Evolutionary conservation across 768 basidiomycete species (phyloP).

Genomic region (Russula abietina): DNA sequence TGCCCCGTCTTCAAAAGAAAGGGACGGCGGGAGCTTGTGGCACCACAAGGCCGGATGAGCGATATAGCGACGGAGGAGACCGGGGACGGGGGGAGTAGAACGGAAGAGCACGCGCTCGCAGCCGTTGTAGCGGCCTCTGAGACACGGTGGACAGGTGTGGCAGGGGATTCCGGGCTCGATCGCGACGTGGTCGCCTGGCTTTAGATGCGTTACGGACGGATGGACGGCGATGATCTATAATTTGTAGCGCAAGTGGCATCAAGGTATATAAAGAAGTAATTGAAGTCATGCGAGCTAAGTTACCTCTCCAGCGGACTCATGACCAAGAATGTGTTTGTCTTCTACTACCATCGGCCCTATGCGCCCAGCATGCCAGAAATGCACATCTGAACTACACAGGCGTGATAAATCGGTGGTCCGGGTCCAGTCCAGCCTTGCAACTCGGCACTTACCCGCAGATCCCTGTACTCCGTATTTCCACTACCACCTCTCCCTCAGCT

Average conservation of each 20-base stretch:
- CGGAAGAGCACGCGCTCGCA: conserved; percentile 55
- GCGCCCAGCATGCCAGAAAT: conserved; percentile 67
- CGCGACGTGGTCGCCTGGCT: conserved; percentile 56
- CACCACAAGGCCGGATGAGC: conserved; percentile 34
- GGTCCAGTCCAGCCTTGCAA: not conserved
- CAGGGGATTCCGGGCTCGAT: conserved; percentile 68
- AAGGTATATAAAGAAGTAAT: not conserved
- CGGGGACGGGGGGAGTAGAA: conserved; percentile 56
- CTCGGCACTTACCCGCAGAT: conserved; percentile 52
- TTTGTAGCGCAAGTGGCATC: not conserved
- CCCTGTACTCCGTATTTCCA: conserved; percentile 62
- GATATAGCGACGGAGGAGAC: conserved; percentile 24
- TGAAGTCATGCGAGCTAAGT: not conserved
- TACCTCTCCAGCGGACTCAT: conserved; percentile 66
- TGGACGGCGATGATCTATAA: too few species aligned
- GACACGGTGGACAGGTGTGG: conserved; percentile 56
- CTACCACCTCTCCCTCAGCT: conserved; percentile 49
- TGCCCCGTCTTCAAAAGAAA: conserved; percentile 63
- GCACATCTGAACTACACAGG: conserved; percentile 54
- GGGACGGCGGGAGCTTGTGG: conserved; percentile 54
- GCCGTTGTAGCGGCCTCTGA: conserved; percentile 59
- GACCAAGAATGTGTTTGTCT: conserved; percentile 47
- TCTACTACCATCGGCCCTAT: conserved; percentile 67
- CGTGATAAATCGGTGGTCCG: not conserved
- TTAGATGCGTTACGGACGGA: conserved; percentile 11